These are phyloP conservation scores for Xylaria nigripes DNA, from an alignment of 495 filamentous ascomycete species.

Conservation along the genomic window DNA sequence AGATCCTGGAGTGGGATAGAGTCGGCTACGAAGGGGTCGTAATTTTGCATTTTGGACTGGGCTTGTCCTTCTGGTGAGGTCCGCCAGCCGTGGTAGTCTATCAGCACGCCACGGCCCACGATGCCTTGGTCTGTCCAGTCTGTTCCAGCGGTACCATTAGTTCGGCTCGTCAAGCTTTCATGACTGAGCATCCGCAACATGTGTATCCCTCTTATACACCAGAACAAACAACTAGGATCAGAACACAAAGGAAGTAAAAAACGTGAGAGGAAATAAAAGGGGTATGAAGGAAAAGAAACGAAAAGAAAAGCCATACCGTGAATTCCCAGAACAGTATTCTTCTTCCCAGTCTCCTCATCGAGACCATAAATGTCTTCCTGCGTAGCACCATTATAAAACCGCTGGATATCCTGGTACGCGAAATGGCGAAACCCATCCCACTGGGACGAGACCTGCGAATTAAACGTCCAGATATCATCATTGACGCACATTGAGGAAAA, in stretches of 20 bases:
- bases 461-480: constrained; percentile 54
- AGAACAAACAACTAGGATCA: neutral
- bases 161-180: constrained; percentile 9
- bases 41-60: constrained; percentile 19
- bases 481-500: constrained; percentile 35
- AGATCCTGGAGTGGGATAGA: constrained; percentile 40
- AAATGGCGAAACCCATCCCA: constrained; percentile 42
- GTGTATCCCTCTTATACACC: neutral
- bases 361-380: constrained; percentile 45
- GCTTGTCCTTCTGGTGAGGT: constrained; percentile 7
- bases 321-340: constrained; percentile 39
- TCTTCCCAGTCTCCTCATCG: constrained; percentile 20
- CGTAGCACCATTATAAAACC: constrained; percentile 56
- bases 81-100: constrained; percentile 51
- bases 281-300: neutral
- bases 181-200: neutral
- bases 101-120: constrained; percentile 49
- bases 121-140: constrained; percentile 46
- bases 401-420: constrained; percentile 44
- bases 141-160: constrained; percentile 30
- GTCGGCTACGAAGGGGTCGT: constrained; percentile 34
- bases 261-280: neutral
- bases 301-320: constrained; percentile 33
- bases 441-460: constrained; percentile 45
- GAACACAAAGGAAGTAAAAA: neutral